Percentiles rank a stretch among this genome's conserved stretches.
phyloP scores from a whole-genome alignment of 1,284 basidiomycete species.

The Moesziomyces sp. region DNA sequence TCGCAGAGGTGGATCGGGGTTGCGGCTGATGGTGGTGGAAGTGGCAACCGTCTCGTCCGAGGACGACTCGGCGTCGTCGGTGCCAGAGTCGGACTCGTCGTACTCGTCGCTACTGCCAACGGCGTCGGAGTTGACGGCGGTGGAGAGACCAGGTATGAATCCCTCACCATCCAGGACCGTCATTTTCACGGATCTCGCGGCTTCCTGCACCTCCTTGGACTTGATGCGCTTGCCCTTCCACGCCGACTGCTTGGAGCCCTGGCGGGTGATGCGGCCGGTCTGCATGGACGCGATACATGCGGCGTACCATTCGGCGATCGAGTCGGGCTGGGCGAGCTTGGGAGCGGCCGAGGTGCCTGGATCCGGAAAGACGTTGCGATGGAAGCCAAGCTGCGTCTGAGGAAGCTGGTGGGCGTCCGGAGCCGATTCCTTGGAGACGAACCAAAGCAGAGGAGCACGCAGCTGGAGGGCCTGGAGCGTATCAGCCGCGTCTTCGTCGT shows the following conservation, averaged over 20 bases:
- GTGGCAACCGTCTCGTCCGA: slow-evolving; percentile 15
- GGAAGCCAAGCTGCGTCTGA: slow-evolving; percentile 87
- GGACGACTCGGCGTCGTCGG: slow-evolving; percentile 24
- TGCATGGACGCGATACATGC: slow-evolving; percentile 71
- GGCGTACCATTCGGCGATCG: slow-evolving; percentile 29
- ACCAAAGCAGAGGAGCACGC: slow-evolving; percentile 80
- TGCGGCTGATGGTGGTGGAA: slow-evolving; percentile 29
- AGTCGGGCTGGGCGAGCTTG: slow-evolving; percentile 5
- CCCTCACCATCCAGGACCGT: slow-evolving; percentile 57
- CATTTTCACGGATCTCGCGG: slow-evolving; percentile 54
- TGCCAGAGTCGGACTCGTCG: slow-evolving; percentile 19
- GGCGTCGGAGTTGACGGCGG: slow-evolving; percentile 18
- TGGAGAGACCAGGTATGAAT: slow-evolving; percentile 41
- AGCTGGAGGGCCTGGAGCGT: slow-evolving; percentile 70
- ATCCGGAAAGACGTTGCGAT: slow-evolving; percentile 78
- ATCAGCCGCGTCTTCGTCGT: slow-evolving; percentile 69
- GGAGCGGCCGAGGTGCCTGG: slow-evolving; percentile 57
- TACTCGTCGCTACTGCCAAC: slow-evolving; percentile 34
- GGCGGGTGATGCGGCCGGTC: slow-evolving; percentile 44
- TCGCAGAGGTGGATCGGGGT: slow-evolving; percentile 68
- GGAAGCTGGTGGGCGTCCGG: slow-evolving; percentile 66
- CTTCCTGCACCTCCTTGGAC: slow-evolving; percentile 55
- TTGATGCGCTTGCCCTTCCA: slow-evolving; percentile 62
- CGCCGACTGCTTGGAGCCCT: slow-evolving; percentile 37
- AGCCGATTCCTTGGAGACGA: slow-evolving; percentile 75